Evolutionary conservation across 2,329 filamentous ascomycete genomes (phyloP).

Genomic region (Colletotrichum paranaense): DNA sequence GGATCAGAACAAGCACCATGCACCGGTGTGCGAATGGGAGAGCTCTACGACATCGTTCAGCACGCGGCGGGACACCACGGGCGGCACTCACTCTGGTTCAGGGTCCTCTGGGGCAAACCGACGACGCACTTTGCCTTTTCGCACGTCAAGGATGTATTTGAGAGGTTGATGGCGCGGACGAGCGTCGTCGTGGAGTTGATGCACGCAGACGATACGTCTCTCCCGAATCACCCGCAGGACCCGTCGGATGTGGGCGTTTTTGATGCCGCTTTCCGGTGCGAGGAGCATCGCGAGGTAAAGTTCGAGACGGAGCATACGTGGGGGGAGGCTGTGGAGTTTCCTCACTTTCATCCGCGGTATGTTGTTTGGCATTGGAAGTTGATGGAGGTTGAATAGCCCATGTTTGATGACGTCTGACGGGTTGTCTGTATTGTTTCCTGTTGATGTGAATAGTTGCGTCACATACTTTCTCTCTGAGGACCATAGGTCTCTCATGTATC

Average conservation of each 20-base stretch:
- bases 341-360: conserved; percentile 9
- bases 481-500: background rate
- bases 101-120: conserved; percentile 24
- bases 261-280: conserved; percentile 24
- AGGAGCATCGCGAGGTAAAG: conserved; percentile 10
- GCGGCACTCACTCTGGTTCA: conserved; percentile 29
- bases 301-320: conserved; percentile 2
- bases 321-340: conserved; percentile 10
- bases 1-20: background rate
- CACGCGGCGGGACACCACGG: conserved; percentile 23
- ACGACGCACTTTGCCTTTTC: conserved; percentile 5
- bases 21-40: conserved; percentile 36
- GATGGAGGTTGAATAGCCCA: background rate
- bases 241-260: conserved; percentile 17
- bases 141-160: conserved; percentile 12
- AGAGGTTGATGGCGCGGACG: conserved; percentile 16
- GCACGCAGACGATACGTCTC: conserved; percentile 26
- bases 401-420: background rate
- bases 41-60: conserved; percentile 36
- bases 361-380: conserved; percentile 32
- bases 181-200: conserved; percentile 31
- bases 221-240: conserved; percentile 28
- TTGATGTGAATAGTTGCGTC: background rate
- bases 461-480: background rate
- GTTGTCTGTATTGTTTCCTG: background rate